A percentile compares a stretch with the other conserved stretches of the same genome.
Evolutionary conservation across 345 rosid species (phyloP).

Genomic region (Populus alba): DNA sequence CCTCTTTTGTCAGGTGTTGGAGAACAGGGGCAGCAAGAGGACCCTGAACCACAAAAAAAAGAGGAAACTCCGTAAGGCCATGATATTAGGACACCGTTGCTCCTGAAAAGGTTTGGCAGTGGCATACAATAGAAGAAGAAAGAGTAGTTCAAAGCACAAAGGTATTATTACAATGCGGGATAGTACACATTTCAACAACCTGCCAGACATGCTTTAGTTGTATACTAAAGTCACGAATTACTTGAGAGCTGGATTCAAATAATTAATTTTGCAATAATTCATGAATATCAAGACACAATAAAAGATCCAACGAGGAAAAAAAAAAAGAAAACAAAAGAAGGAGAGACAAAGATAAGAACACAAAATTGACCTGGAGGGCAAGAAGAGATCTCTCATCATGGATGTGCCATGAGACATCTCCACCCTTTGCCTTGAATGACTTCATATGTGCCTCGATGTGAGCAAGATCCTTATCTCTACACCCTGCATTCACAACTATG

Average conservation of each 20-base stretch:
- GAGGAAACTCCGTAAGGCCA: neutral
- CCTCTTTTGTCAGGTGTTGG: conserved; percentile 83
- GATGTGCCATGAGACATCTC: conserved; percentile 93
- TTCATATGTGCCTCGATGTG: conserved; percentile 96
- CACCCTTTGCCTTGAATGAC: conserved; percentile 85
- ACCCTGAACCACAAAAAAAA: conserved; percentile 50
- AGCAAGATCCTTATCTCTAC: conserved; percentile 98
- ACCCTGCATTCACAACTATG: conserved; percentile 97
- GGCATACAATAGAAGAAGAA: neutral
- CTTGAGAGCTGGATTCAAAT: neutral
- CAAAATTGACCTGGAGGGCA: conserved; percentile 73
- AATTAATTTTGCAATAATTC: neutral
- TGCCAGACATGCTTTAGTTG: neutral
- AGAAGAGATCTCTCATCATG: conserved; percentile 99
- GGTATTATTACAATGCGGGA: neutral
- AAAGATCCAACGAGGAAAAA: neutral
- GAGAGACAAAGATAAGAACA: neutral
- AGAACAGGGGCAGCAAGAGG: conserved; percentile 92
- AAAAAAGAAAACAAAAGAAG: neutral
- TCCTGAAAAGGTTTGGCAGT: neutral
- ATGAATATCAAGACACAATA: neutral
- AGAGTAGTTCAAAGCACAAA: neutral
- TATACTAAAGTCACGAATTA: neutral
- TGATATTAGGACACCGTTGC: neutral
- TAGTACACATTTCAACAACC: neutral